These are phyloP conservation scores for Pseudotulostoma volvatum DNA, from an alignment of 495 filamentous ascomycete species.

Conservation along the genomic window DNA sequence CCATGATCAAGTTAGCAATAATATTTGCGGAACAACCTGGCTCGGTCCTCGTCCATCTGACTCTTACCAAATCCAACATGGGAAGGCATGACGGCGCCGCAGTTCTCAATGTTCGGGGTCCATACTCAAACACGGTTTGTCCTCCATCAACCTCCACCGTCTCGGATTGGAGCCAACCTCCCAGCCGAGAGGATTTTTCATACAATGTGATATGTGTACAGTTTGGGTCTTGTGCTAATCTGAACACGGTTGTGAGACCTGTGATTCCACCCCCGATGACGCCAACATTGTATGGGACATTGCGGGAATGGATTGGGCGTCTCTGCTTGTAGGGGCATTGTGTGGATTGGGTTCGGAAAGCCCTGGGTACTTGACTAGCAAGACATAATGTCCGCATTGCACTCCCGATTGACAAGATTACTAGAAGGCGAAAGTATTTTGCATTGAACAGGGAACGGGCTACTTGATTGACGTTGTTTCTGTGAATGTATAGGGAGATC, in stretches of 20 bases:
- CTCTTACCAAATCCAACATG: constrained; percentile 39
- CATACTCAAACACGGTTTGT: constrained; percentile 64
- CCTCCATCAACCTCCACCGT: constrained; percentile 40
- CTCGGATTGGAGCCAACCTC: constrained; percentile 73
- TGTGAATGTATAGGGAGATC: too few relatives aligned
- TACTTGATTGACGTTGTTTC: too few relatives aligned
- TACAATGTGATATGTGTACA: constrained; percentile 57
- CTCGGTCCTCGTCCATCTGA: neutral
- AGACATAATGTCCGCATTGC: constrained; percentile 18
- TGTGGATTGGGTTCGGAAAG: constrained; percentile 5
- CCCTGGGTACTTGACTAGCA: constrained; percentile 10
- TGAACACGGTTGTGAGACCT: constrained; percentile 68
- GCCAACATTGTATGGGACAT: constrained; percentile 36
- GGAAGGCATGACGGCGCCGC: constrained; percentile 28
- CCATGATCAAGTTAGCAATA: neutral
- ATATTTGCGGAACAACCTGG: neutral
- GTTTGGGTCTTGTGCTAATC: constrained; percentile 42
- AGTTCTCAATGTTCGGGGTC: constrained; percentile 62
- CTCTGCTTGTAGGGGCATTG: constrained; percentile 1
- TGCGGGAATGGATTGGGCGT: constrained; percentile 9
- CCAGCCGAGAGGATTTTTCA: constrained; percentile 50
- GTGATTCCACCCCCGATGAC: constrained; percentile 83
- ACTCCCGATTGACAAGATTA: neutral
- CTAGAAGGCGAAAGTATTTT: neutral
- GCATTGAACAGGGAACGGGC: neutral